These are phyloP conservation scores for Biscogniauxia marginata DNA, from an alignment of 2,329 filamentous ascomycete species.

Conservation along the genomic window DNA sequence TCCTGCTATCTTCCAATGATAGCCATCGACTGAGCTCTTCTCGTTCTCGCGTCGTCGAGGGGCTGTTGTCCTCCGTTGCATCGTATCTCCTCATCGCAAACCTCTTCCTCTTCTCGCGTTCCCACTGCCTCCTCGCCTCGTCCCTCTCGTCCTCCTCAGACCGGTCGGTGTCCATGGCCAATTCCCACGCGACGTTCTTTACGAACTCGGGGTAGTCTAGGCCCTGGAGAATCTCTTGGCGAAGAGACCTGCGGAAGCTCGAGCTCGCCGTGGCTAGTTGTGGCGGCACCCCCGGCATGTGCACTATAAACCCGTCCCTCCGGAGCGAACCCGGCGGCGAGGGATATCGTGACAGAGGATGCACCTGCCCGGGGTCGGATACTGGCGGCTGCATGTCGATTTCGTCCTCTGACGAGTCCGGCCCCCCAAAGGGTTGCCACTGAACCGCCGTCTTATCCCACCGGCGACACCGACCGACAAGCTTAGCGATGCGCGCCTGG, in stretches of 20 bases:
- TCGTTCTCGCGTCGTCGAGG: not conserved
- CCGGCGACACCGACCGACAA: slow-evolving; percentile 19
- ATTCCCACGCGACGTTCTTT: slow-evolving; percentile 9
- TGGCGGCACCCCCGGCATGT: not conserved
- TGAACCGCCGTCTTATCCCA: slow-evolving; percentile 20
- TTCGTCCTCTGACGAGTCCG: slow-evolving; percentile 4
- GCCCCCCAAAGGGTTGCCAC: slow-evolving; percentile 7
- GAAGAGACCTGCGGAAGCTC: slow-evolving; percentile 2
- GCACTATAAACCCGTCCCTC: not conserved
- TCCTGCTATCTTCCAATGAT: not conserved
- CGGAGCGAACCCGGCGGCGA: not conserved
- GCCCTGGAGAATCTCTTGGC: slow-evolving; percentile 12
- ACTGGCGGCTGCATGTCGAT: not conserved
- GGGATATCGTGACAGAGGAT: not conserved
- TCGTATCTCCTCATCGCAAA: not conserved
- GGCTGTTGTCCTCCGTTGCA: not conserved
- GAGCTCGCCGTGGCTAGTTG: not conserved
- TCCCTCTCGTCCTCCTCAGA: slow-evolving; percentile 1
- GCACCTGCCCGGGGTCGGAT: not conserved
- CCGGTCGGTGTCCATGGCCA: slow-evolving; percentile 7
- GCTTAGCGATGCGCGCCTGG: slow-evolving; percentile 8
- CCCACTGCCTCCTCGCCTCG: not conserved
- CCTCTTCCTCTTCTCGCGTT: not conserved
- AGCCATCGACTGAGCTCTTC: not conserved
- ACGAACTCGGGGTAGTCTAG: slow-evolving; percentile 10